Evolutionary conservation across 345 rosid genomes (phyloP), one percentile per base, ranked within the genome.

Genomic region (Bruguiera parviflora): DNA sequence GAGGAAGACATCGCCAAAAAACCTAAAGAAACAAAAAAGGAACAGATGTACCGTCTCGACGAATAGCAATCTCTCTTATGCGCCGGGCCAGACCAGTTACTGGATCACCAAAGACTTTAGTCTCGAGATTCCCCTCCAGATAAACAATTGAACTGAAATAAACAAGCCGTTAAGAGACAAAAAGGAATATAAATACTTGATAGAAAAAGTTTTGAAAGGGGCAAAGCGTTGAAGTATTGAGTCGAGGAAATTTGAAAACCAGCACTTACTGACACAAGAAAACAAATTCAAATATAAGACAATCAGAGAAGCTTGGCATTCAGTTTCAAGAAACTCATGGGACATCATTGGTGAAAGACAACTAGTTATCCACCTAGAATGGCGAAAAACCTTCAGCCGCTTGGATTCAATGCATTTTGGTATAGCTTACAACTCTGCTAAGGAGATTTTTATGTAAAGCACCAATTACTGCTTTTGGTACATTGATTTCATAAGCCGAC

Each of bases 81-180:
- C 92, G 96, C 31, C 93, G 89, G 63, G 88, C 89, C 58, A 89
- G 73, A 72, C 96, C 96, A 67, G 89, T 84, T 28, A 87, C 58
- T 2, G 96, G 96, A 84, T 95, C 96, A 58, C 76, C 68, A 75
- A 92, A 90, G 62, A 90, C 66, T 75, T 88, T 90, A 3, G 88
- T 85, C 96, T 92, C 96, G 49, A 95, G 80, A 80, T 87, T 88
- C 21, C 97, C 99, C 82, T 95, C 99, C 80, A 90, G 61, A 77
- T 95, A 95, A 19, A 95, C 20, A 74, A 72, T 77, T 4, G 85
- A 71, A 18, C 96, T 92, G 53, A 73, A 80, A 25, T 62, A 71
- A 57, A 51, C 53, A 69, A 47, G 70, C 11, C 7, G 24, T 8
- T 60, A 21, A 35, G 9, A 55, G 27, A 55, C 21, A 21, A 53